These are phyloP conservation scores for Pseudocercospora vitis DNA, from an alignment of 2,329 filamentous ascomycete species.

Conservation along the genomic window DNA sequence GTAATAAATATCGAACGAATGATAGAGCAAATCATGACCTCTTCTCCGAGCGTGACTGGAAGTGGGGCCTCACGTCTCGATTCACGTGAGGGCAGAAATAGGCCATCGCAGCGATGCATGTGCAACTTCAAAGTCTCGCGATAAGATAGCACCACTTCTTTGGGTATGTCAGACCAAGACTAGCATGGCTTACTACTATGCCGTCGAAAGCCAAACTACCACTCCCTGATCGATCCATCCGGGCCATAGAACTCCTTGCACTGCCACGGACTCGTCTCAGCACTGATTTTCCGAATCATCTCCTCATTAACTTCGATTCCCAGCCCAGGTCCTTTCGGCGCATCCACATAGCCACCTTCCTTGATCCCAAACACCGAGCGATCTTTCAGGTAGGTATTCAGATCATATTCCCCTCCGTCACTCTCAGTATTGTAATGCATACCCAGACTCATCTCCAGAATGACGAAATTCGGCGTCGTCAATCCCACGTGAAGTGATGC, in stretches of 20 bases:
- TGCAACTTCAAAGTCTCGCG: too few relatives aligned
- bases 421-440: slow-evolving; percentile 73
- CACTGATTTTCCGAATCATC: slow-evolving; percentile 59
- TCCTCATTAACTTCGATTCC: slow-evolving; percentile 59
- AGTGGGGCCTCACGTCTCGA: too few relatives aligned
- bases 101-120: too few relatives aligned
- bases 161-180: too few relatives aligned
- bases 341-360: slow-evolving; percentile 31
- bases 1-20: background rate
- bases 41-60: too few relatives aligned
- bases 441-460: slow-evolving; percentile 75
- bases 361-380: slow-evolving; percentile 32
- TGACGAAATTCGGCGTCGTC: slow-evolving; percentile 64
- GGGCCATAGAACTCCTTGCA: slow-evolving; percentile 67
- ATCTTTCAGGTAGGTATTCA: slow-evolving; percentile 42
- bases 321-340: slow-evolving; percentile 33
- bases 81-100: too few relatives aligned
- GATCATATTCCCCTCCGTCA: slow-evolving; percentile 56
- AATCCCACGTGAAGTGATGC: slow-evolving; percentile 68
- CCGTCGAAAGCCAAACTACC: slow-evolving; percentile 57
- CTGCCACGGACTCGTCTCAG: slow-evolving; percentile 63
- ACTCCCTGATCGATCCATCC: slow-evolving; percentile 66
- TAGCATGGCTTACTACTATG: too few relatives aligned
- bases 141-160: too few relatives aligned
- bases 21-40: too few relatives aligned